These are phyloP conservation scores for Tolypocladium ovalisporum DNA, from an alignment of 2,329 filamentous ascomycete species.

Conservation along the genomic window DNA sequence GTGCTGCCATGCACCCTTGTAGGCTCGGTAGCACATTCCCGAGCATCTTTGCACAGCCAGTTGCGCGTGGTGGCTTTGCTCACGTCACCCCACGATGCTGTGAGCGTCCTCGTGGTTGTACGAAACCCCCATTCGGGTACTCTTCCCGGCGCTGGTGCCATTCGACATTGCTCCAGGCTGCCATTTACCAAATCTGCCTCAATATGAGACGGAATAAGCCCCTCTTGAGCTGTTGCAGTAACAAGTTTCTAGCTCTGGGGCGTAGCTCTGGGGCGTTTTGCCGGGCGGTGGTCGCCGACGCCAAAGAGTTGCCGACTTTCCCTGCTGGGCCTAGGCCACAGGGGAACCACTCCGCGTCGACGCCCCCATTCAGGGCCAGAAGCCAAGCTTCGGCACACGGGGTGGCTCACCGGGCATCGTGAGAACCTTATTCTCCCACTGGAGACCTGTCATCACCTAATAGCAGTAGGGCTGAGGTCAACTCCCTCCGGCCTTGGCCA, in stretches of 20 bases:
- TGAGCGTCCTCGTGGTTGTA: background rate
- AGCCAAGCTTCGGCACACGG: background rate
- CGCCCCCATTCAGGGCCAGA: background rate
- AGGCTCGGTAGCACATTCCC: background rate
- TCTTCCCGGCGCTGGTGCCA: background rate
- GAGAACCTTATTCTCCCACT: conserved; percentile 17
- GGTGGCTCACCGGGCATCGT: conserved; percentile 5
- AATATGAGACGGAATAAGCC: background rate
- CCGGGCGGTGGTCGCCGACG: background rate
- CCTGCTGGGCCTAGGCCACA: background rate
- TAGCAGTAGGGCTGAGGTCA: conserved; percentile 1
- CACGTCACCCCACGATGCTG: background rate
- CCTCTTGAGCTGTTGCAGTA: background rate
- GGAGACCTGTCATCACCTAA: background rate
- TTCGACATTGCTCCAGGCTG: background rate
- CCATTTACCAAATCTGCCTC: background rate
- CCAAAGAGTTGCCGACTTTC: background rate
- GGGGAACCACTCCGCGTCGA: background rate
- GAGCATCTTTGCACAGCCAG: background rate
- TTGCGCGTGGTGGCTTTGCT: background rate
- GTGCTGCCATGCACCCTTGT: background rate
- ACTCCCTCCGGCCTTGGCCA: background rate
- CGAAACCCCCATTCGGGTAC: background rate
- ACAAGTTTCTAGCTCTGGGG: background rate
- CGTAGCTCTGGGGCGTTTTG: background rate